Evolutionary conservation across 345 rosid species (phyloP).

Genomic region (Populus euphratica): DNA sequence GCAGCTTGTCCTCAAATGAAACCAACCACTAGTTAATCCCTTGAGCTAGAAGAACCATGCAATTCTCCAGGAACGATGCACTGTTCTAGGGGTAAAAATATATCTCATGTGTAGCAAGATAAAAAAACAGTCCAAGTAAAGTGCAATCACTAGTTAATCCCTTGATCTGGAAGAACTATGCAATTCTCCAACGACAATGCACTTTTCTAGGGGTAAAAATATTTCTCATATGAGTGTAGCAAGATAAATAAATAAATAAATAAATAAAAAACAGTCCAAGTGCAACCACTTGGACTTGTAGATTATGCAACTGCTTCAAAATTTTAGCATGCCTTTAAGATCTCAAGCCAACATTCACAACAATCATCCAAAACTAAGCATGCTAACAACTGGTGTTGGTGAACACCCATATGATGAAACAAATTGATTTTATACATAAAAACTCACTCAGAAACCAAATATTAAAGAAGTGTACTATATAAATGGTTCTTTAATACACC

Average conservation of each 20-base stretch:
- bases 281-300: background rate
- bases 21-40: background rate
- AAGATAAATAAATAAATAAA: background rate
- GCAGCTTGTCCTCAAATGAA: too few species aligned
- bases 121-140: background rate
- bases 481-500: too few species aligned
- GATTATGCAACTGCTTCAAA: too few species aligned
- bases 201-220: background rate
- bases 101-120: background rate
- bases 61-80: background rate
- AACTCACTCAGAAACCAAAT: too few species aligned
- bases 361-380: background rate
- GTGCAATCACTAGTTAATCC: background rate
- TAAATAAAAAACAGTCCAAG: background rate
- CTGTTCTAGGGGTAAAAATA: background rate
- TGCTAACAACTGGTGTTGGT: background rate
- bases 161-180: background rate
- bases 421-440: background rate
- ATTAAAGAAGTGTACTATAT: too few species aligned
- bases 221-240: background rate
- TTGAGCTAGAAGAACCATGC: background rate
- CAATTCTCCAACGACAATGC: background rate
- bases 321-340: too few species aligned
- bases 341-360: too few species aligned
- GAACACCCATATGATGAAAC: background rate